Evolutionary conservation across 805 yeast species (phyloP).

Genomic region (Saccharomycopsis oosterbeekiorum): DNA sequence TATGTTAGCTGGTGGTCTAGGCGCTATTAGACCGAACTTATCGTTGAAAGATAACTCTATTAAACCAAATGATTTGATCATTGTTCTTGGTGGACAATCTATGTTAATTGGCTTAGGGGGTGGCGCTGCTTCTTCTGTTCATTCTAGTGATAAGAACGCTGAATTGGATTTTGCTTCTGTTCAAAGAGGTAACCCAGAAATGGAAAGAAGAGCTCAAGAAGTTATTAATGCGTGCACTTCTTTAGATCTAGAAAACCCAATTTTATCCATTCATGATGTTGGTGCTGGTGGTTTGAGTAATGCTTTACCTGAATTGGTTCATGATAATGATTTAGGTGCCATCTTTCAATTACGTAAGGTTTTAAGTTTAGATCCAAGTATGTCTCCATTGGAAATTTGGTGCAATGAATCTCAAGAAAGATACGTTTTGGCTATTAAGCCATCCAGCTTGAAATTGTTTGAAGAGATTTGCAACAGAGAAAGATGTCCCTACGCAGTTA

Average conservation of each 20-base stretch:
- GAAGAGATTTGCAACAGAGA: slow-evolving; percentile 82
- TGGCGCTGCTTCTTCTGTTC: slow-evolving; percentile 96
- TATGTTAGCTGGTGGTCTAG: slow-evolving; percentile 99
- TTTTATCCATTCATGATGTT: slow-evolving; percentile 94
- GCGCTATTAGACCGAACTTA: slow-evolving; percentile 88
- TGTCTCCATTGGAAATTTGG: slow-evolving; percentile 99
- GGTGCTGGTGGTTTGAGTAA: slow-evolving; percentile 99
- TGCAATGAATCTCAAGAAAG: slow-evolving; percentile 99
- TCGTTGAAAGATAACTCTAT: slow-evolving; percentile 81
- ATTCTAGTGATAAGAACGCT: slow-evolving; percentile 96
- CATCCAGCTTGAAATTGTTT: slow-evolving; percentile 62
- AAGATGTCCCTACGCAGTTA: slow-evolving; percentile 93
- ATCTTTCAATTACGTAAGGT: slow-evolving; percentile 83
- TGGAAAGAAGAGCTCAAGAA: slow-evolving; percentile 98
- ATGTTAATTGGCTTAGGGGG: slow-evolving; percentile 99
- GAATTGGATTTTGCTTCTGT: slow-evolving; percentile 97
- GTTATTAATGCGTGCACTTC: slow-evolving; percentile 92
- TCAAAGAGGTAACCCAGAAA: slow-evolving; percentile 98
- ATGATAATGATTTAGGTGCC: slow-evolving; percentile 95
- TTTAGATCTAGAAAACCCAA: slow-evolving; percentile 65
- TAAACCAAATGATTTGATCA: slow-evolving; percentile 83
- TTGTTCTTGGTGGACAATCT: slow-evolving; percentile 94
- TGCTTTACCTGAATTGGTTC: slow-evolving; percentile 95
- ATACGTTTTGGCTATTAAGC: slow-evolving; percentile 86
- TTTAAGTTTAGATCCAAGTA: slow-evolving; percentile 86